Evolutionary conservation across 139 green algal genomes (phyloP), one percentile per base, ranked within the genome.

Genomic region (Picochlorum costavermella): DNA sequence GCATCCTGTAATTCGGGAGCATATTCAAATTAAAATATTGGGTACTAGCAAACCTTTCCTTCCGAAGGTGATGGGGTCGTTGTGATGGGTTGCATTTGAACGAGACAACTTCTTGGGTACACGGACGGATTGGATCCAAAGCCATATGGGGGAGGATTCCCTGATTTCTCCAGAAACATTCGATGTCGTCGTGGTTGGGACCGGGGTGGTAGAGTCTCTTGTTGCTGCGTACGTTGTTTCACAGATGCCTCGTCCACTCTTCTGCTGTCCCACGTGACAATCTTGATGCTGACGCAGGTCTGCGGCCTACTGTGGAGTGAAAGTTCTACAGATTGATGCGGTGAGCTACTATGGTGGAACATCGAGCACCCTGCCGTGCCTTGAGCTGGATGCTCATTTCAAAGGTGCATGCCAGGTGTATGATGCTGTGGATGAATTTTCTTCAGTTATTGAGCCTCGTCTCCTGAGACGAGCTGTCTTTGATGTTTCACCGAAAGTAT

Each of bases 311-410:
- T 73, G 75, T 6, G 89, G 87, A 1, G 82, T 82, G 45, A 81
- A 67, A 10, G 90, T 96, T 12, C 72, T 96, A 49, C 78, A 96
- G 25, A 67, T 96, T 9, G 90, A 96, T 55, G 43, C 71, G 1
- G 61, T 69, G 6, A 76, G 81, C 14, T 64, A 74, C 17, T 96
- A 96, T 64, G 90, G 90, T 9, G 71, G 70, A 8, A 69, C 76
- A 6, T 95, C 83, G 75, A 74, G 82, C 20, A 84, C 68, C 40
- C 77, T 83, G 12, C 56, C 20, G 5, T 61, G 81, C n/a, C 46
- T 11, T 53, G 46, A 53, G 23, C 11, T 28, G 4, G 20, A 17
- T 37, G 30, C 8, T 0, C 17, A 51, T 16, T 17, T 48, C 59
- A 50, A 29, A 50, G 13, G 43, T 3, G 23, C 12, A 60, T 14